Base-by-base conservation (phyloP, 768 basidiomycete species). In the Boletus tylopilopsis region DNA sequence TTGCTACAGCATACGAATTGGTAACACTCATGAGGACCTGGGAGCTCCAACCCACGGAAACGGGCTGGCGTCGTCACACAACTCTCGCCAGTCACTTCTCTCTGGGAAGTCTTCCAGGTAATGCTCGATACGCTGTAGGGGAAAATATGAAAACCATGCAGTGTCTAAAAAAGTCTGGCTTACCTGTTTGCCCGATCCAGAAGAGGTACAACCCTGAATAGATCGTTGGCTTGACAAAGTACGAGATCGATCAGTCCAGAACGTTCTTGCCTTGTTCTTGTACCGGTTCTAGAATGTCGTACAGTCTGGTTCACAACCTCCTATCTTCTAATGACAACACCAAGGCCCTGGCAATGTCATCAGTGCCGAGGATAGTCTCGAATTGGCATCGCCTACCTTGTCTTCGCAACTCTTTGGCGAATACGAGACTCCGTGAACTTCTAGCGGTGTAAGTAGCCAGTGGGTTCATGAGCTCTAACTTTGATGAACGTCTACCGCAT, bases 11-110 rank as follows among this genome's bases (percentile, higher is more conserved):
- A 35, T 33, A 66, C 64, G 4, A 18, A 19, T 44, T 61, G 47
- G 43, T 52, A 59, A 25, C 64, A 69, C 40, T 54, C 42, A 1
- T 63, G 42, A 0, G 67, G 60, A 15, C 60, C 57, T 0, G 38
- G 21, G 34, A 67, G 69, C 19, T 61, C 57, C 48, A 67, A 42
- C 6, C 56, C 55, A n/a, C 16, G 51, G 50, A 69, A 67, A 11
- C 29, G 45, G 1, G 47, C 60, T 0, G 68, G 68, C 2, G 68
- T 70, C 7, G 67, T 68, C 63, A 42, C 68, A 70, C 38, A 70
- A 64, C 40, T 61, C 57, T 10, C 55, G 52, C 67, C 68, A 70
- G 22, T 63, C 61, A 15, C 57, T 43, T 6, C 66, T 62, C 7
- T 6, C 4, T 7, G 62, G 66, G 15, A 70, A 55, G 15, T 64